A percentile compares a stretch with the other conserved stretches of the same genome.
These are phyloP conservation scores for Linum lewisii DNA, from an alignment of 345 rosid species.

Conservation along the genomic window DNA sequence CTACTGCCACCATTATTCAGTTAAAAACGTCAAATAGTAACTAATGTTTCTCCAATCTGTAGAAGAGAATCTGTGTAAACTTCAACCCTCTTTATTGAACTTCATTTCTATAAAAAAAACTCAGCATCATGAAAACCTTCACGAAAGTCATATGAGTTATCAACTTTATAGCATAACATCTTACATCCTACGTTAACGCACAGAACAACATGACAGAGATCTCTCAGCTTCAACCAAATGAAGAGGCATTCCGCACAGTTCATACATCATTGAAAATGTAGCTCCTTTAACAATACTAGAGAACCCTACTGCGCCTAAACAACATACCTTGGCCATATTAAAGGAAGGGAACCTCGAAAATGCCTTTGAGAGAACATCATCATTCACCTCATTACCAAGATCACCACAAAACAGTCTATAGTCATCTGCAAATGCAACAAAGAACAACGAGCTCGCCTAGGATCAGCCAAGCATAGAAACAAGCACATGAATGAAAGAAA, in stretches of 20 bases:
- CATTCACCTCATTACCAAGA: slow-evolving; percentile 99
- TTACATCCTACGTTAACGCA: slow-evolving; percentile 31
- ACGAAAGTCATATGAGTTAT: not conserved
- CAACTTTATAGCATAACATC: not conserved
- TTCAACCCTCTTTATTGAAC: no score
- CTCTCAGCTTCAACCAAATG: slow-evolving; percentile 49
- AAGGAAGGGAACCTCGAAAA: slow-evolving; percentile 91
- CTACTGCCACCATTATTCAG: not conserved
- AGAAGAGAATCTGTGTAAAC: no score
- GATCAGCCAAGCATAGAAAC: not conserved
- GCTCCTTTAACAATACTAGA: slow-evolving; percentile 9
- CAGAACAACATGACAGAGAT: slow-evolving; percentile 26
- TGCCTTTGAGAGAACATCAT: slow-evolving; percentile 96
- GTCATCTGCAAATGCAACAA: slow-evolving; percentile 53
- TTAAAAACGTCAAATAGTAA: no score
- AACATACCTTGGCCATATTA: slow-evolving; percentile 84
- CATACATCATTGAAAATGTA: slow-evolving; percentile 20
- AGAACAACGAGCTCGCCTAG: not conserved
- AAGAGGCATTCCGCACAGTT: slow-evolving; percentile 29
- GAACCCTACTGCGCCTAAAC: slow-evolving; percentile 2
- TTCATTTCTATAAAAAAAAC: no score
- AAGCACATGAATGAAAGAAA: not conserved
- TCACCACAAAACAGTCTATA: slow-evolving; percentile 92
- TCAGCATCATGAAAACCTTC: no score
- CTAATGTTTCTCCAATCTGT: no score